phyloP scores from a whole-genome alignment of 2,329 filamentous ascomycete species.

The Balansia obtecta region DNA sequence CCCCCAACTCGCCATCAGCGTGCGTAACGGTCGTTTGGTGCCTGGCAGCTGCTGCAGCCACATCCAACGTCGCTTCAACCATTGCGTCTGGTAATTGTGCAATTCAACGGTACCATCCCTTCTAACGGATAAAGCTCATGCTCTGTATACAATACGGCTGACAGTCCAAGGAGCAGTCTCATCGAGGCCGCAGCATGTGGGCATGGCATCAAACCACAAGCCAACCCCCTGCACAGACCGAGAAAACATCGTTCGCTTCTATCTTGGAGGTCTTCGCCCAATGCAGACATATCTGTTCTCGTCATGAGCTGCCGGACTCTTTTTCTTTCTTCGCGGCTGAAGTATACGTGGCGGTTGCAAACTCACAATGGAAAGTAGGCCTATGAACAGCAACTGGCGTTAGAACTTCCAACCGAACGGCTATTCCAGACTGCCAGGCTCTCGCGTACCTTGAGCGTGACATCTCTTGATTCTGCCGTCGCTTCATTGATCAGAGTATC shows the following conservation, averaged over 20 bases:
- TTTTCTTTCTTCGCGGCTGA: not conserved
- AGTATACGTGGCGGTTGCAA: not conserved
- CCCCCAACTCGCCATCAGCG: too few relatives aligned
- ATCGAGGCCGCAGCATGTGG: too few relatives aligned
- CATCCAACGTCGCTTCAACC: too few relatives aligned
- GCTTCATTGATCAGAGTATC: conserved; percentile 44
- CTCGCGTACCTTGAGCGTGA: conserved; percentile 39
- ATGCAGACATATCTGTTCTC: conserved; percentile 46
- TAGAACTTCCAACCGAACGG: not conserved
- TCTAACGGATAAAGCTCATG: too few relatives aligned
- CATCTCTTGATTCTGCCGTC: conserved; percentile 38
- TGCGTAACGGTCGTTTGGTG: too few relatives aligned
- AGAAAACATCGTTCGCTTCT: not conserved
- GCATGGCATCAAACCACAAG: not conserved
- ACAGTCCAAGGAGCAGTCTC: not conserved
- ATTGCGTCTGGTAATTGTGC: too few relatives aligned
- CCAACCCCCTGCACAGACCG: not conserved
- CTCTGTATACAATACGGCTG: too few relatives aligned
- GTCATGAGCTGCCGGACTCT: not conserved
- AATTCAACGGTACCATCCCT: too few relatives aligned
- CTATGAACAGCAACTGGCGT: conserved; percentile 18
- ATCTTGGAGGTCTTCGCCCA: conserved; percentile 38
- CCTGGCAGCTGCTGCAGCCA: too few relatives aligned
- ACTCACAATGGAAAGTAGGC: conserved; percentile 51
- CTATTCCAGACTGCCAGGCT: not conserved